Evolutionary conservation across 352 stramenopile species (phyloP).

Genomic region (Pythium pyrilobum): DNA sequence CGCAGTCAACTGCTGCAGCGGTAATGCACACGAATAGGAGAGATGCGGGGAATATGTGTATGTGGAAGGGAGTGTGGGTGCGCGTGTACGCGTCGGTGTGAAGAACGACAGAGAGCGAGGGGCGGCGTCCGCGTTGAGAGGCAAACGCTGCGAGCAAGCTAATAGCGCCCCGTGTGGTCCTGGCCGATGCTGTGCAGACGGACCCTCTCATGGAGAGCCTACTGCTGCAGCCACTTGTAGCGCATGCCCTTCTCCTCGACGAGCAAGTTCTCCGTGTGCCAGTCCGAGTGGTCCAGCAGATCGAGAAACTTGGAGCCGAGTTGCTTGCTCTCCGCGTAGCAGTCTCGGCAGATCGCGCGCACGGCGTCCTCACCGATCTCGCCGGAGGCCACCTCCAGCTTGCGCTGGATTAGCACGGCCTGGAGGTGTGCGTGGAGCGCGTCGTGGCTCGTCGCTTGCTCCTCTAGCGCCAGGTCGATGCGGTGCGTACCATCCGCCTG

Average conservation of each 20-base stretch:
- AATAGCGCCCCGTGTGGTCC: no score
- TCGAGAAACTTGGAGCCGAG: conserved; percentile 32
- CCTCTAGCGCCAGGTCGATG: conserved; percentile 49
- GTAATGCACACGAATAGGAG: neutral
- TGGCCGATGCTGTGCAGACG: conserved; percentile 1
- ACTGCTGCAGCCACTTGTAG: conserved; percentile 42
- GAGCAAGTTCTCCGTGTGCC: conserved; percentile 57
- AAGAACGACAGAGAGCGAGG: no score
- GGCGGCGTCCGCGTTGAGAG: no score
- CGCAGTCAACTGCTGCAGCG: neutral
- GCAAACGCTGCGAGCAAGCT: no score
- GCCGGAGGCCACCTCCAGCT: conserved; percentile 19
- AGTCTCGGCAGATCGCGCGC: conserved; percentile 22
- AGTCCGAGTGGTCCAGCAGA: conserved; percentile 34
- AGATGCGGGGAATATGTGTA: no score
- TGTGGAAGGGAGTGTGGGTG: neutral
- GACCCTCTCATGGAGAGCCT: neutral
- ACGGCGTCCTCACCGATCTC: neutral
- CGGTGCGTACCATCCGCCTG: conserved; percentile 7
- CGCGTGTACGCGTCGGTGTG: neutral
- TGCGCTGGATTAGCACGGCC: conserved; percentile 40
- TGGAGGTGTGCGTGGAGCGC: conserved; percentile 50
- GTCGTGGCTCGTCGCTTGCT: conserved; percentile 34
- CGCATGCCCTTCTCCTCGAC: conserved; percentile 54
- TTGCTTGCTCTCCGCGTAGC: conserved; percentile 26